These are phyloP conservation scores for Cladosporium sp. DNA, from an alignment of 2,329 filamentous ascomycete genomes.

Conservation along the genomic window DNA sequence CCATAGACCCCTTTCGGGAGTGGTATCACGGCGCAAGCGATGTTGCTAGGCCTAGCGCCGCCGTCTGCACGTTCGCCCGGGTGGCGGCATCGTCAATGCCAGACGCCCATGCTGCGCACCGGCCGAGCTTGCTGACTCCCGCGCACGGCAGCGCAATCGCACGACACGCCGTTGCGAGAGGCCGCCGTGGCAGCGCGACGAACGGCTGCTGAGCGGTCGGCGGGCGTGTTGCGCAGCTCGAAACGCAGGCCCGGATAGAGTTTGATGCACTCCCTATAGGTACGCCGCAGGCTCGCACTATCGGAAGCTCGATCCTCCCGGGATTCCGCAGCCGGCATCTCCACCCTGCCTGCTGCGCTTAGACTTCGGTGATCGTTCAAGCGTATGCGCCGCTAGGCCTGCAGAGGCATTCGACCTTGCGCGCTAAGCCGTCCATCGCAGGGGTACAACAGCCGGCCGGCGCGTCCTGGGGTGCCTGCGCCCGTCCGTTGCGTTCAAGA, in stretches of 20 bases:
- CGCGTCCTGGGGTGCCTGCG: not conserved
- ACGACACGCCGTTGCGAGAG: not conserved
- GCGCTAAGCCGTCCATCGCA: not conserved
- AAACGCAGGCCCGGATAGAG: not conserved
- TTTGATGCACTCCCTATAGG: slow-evolving; percentile 1
- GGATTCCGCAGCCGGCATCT: not conserved
- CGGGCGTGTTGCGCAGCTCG: no score
- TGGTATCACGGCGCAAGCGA: not conserved
- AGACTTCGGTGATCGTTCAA: slow-evolving; percentile 2
- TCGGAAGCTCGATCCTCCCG: slow-evolving; percentile 3
- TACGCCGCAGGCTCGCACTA: not conserved
- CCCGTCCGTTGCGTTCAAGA: slow-evolving; percentile 3
- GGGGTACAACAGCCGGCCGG: slow-evolving; percentile 1
- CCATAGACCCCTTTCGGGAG: not conserved
- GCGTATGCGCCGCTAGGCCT: slow-evolving; percentile 4
- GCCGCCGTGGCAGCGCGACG: no score
- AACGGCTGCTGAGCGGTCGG: no score
- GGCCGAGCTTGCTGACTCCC: not conserved
- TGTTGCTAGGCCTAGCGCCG: not conserved
- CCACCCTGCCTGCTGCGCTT: not conserved
- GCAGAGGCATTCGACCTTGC: slow-evolving; percentile 10
- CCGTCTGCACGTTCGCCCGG: not conserved
- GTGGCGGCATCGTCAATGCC: not conserved
- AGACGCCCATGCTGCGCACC: not conserved
- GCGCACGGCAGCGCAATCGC: not conserved